Evolutionary conservation across 164 flowering plant genomes (phyloP).

Genomic region (Platanus orientalis): DNA sequence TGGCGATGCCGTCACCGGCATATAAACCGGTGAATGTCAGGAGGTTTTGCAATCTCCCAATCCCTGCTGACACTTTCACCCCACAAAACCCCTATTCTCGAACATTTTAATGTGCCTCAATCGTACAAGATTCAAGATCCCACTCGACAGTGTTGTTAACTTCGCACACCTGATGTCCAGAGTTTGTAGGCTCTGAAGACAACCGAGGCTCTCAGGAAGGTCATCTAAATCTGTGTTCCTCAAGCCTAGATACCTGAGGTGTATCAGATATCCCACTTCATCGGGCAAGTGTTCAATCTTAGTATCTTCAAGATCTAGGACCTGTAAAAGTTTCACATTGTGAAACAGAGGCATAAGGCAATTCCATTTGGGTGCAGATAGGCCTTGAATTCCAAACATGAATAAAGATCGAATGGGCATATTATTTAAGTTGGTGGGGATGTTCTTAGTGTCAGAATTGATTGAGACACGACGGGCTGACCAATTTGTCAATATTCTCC

Average conservation of each 20-base stretch:
- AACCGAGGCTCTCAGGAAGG: slow-evolving; percentile 19
- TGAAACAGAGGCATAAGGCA: slow-evolving; percentile 8
- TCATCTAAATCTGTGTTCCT: slow-evolving; percentile 16
- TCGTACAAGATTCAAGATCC: slow-evolving; percentile 12
- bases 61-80: slow-evolving; percentile 18
- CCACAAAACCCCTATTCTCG: slow-evolving; percentile 15
- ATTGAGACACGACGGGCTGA: slow-evolving; percentile 13
- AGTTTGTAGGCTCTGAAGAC: slow-evolving; percentile 19
- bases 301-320: slow-evolving; percentile 25
- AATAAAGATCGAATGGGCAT: slow-evolving; percentile 18
- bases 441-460: slow-evolving; percentile 9
- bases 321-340: slow-evolving; percentile 18
- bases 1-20: slow-evolving; percentile 14
- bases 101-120: slow-evolving; percentile 30
- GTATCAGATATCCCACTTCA: slow-evolving; percentile 22
- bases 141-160: slow-evolving; percentile 11
- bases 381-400: slow-evolving; percentile 12
- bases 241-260: slow-evolving; percentile 26
- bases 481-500: slow-evolving; percentile 9
- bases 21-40: slow-evolving; percentile 22
- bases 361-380: slow-evolving; percentile 9
- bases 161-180: slow-evolving; percentile 23
- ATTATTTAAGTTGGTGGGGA: slow-evolving; percentile 8
- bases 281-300: slow-evolving; percentile 20
- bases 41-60: slow-evolving; percentile 15